Evolutionary conservation across 192 early-diverging fungal species (phyloP).

Genomic region (Backusella tuberculispora): DNA sequence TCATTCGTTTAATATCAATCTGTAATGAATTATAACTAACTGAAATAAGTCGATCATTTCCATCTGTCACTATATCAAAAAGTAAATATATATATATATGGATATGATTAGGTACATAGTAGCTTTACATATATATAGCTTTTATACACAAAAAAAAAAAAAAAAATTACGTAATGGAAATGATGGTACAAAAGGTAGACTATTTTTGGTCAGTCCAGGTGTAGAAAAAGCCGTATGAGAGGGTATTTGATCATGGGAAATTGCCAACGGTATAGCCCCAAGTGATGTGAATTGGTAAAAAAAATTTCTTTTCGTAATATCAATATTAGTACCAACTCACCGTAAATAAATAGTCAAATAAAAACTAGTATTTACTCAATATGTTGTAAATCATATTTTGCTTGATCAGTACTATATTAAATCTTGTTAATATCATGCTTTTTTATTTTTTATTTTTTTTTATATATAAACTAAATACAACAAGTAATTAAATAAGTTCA

Average conservation of each 20-base stretch:
- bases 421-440: background rate
- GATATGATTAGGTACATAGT: background rate
- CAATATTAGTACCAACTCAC: background rate
- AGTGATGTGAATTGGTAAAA: background rate
- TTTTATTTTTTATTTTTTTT: too few relatives aligned
- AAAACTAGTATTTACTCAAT: constrained; percentile 15
- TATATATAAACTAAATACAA: too few relatives aligned
- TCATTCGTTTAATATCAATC: background rate
- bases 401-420: background rate
- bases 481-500: background rate
- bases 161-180: constrained; percentile 8
- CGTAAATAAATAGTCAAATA: background rate
- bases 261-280: background rate
- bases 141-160: background rate
- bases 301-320: background rate
- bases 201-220: background rate
- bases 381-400: background rate
- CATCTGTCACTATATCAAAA: constrained; percentile 5
- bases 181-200: constrained; percentile 15
- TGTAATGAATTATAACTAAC: background rate
- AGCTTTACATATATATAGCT: background rate
- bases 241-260: constrained; percentile 1
- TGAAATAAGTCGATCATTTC: background rate
- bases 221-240: background rate
- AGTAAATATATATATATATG: background rate